These are phyloP conservation scores for Cyberlindnera japonica DNA, from an alignment of 805 yeast species.

Conservation along the genomic window DNA sequence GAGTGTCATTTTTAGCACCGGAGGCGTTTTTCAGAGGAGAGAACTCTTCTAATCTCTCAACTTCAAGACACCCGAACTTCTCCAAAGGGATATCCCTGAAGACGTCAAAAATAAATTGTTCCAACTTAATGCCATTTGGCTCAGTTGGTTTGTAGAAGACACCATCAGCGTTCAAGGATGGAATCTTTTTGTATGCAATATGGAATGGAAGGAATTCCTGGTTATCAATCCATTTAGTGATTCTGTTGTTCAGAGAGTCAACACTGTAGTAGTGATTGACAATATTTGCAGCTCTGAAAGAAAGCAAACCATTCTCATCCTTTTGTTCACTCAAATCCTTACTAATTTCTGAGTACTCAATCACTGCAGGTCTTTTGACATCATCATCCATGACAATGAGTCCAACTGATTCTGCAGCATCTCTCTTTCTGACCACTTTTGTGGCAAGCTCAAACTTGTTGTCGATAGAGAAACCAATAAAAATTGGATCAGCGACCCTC, in stretches of 20 bases:
- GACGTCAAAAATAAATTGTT: constrained; percentile 95
- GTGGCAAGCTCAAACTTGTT: constrained; percentile 76
- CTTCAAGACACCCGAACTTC: constrained; percentile 90
- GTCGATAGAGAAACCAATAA: constrained; percentile 75
- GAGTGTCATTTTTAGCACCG: constrained; percentile 79
- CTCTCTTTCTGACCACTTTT: constrained; percentile 90
- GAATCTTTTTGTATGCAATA: constrained; percentile 87
- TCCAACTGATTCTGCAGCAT: constrained; percentile 86
- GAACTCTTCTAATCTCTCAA: constrained; percentile 78
- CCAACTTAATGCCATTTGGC: constrained; percentile 91
- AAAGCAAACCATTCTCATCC: constrained; percentile 58
- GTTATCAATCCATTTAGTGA: constrained; percentile 68
- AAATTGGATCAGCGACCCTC: constrained; percentile 86
- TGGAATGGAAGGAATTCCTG: constrained; percentile 82
- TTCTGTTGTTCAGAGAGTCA: constrained; percentile 53
- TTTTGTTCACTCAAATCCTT: constrained; percentile 63
- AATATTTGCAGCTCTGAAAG: constrained; percentile 90
- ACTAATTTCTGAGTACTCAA: constrained; percentile 91
- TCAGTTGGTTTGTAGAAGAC: constrained; percentile 54
- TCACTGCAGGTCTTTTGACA: constrained; percentile 69
- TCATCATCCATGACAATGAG: constrained; percentile 69
- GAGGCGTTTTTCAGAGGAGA: constrained; percentile 92
- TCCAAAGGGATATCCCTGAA: constrained; percentile 70
- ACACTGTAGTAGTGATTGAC: constrained; percentile 95
- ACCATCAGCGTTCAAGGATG: constrained; percentile 47